Evolutionary conservation across 352 stramenopile genomes (phyloP), one percentile per base, ranked within the genome.

Genomic region (Phytophthora megakarya): DNA sequence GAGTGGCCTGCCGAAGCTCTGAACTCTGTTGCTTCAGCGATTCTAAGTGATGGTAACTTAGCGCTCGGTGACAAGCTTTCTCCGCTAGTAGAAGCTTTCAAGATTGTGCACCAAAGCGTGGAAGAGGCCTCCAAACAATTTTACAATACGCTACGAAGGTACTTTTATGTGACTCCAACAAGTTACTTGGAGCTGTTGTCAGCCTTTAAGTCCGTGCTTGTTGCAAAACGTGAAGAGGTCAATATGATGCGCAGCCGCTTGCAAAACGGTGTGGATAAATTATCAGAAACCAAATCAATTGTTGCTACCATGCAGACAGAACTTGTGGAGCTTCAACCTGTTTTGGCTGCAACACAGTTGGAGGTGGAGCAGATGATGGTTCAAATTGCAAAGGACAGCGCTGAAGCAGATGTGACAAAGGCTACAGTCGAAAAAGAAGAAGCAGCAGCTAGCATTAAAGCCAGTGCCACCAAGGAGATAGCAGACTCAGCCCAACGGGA

Each of bases 141-240:
- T 55, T 94, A 92, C 59, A 84, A 92, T 15, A 79, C 78, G 8
- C 64, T 98, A 26, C 75, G 89, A 18, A 67, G 93, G 7, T 95
- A 96, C 66, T 97, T 97, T 56, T 98, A 98, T 75, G 93, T 98
- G 25, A 98, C 93, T 12, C 93, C 93, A 12, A 98, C 93, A 3
- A 96, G 83, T 44, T 98, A 98, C 42, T 67, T 98, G 32, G 92
- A 98, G 60, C 56, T 98, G 25, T 67, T 98, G 2, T 94, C 89
- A 22, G 97, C 93, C 5, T 98, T 98, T 63, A 97, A 96, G 35
- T 78, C 80, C 0, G 88, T 97, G 19, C 72, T 98, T 0, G 82
- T 89, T 9, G 79, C 80, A 8, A 97, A 98, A 59, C 78, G 92
- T n/a, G 88, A 96, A 26, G 90, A 98, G 61, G 88, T 95, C 2